Evolutionary conservation across 768 basidiomycete species (phyloP), one percentile per base, ranked within the genome.

Genomic region (Pulveroboletus ravenelii): DNA sequence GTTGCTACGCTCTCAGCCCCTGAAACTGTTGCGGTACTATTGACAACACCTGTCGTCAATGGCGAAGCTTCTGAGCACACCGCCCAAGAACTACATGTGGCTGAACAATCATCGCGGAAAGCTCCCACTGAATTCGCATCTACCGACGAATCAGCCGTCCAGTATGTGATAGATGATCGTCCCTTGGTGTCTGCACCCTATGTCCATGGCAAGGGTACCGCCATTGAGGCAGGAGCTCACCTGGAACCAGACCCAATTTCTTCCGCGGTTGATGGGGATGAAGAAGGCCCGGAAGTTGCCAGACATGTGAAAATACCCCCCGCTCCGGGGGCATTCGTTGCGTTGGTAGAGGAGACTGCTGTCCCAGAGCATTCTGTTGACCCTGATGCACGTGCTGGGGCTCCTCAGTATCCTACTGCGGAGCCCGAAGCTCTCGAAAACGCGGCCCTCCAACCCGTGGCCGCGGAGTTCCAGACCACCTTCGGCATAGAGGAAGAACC

Each of bases 341-440:
- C 40, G 3, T 20, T 64, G 13, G 53, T 52, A 15, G 53, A 53
- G 25, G 62, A 59, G 42, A 62, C 60, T 8, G 50, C 54, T 44
- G 23, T 50, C 6, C 47, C 27, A 36, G 62, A 48, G 10, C 32
- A 15, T 41, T 42, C 40, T 30, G 47, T 23, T 48, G 37, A 38
- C 9, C 12, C 7, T 18, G 17, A 43, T 32, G 45, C 34, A 17
- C 38, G 13, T 35, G 39, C 10, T 17, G 53, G 38, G 18, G 18
- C 30, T 35, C 14, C 41, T 17, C 51, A 45, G 37, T 12, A 17
- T 48, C 38, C 45, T 34, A 29, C 36, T 41, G 9, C 36, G 5
- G 38, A 40, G 18, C 42, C 29, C 15, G 38, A 48, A 15, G 29
- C 13, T n/a, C 4, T 37, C 9, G 43, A 38, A 9, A 42, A 44